Percentiles rank a stretch among this genome's conserved stretches.
These are phyloP conservation scores for Ceratobasidium sp. DNA, from an alignment of 1,284 basidiomycete genomes.

Conservation along the genomic window DNA sequence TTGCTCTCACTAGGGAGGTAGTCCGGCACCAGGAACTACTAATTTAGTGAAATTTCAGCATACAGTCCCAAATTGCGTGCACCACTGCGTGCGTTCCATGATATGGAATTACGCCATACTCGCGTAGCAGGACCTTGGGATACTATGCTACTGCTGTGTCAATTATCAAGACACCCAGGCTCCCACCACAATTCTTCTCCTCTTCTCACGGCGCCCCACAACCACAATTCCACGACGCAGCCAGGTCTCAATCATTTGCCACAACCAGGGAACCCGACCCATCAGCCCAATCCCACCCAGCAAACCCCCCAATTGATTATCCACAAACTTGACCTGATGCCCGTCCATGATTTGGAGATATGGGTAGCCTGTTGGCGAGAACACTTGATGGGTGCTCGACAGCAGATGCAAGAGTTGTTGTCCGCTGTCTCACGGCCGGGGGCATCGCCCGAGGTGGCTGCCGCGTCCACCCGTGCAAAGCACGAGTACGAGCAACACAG, in stretches of 20 bases:
- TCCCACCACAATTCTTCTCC: slow-evolving; percentile 28
- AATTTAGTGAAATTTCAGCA: too few relatives aligned
- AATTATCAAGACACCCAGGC: too few relatives aligned
- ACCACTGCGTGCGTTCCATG: too few relatives aligned
- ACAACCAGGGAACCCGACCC: slow-evolving; percentile 24
- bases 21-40: too few relatives aligned
- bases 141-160: too few relatives aligned
- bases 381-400: not conserved
- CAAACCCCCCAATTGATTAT: slow-evolving; percentile 3
- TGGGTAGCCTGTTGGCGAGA: slow-evolving; percentile 23
- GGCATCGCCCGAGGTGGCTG: not conserved
- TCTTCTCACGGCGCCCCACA: slow-evolving; percentile 28
- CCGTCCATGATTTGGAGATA: slow-evolving; percentile 22
- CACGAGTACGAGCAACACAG: slow-evolving; percentile 23
- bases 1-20: too few relatives aligned
- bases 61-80: too few relatives aligned
- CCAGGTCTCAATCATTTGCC: slow-evolving; percentile 28
- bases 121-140: too few relatives aligned
- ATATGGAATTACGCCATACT: too few relatives aligned
- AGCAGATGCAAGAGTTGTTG: slow-evolving; percentile 10
- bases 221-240: slow-evolving; percentile 17
- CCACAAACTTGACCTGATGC: slow-evolving; percentile 28
- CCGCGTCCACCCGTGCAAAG: slow-evolving; percentile 2
- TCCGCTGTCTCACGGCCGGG: not conserved
- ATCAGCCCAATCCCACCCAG: slow-evolving; percentile 6